Conservation (phyloP, 306 rosid genomes). For the Dryas octopetala region DNA sequence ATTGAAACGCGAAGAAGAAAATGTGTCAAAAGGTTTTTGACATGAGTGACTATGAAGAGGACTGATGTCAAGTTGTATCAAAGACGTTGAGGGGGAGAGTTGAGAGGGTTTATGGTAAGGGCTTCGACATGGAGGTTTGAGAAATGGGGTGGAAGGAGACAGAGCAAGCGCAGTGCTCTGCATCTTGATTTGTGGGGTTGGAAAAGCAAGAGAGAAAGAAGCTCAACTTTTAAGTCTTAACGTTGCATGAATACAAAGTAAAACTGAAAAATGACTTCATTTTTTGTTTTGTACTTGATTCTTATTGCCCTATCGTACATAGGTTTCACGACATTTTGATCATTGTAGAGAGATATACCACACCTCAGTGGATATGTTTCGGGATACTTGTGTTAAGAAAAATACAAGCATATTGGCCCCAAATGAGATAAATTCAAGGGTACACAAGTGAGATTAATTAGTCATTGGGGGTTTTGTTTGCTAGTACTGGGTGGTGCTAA, state of each 20-base stretch:
- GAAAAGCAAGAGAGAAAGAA: not conserved
- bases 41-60: slow-evolving; percentile 16
- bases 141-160: slow-evolving; percentile 23
- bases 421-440: too few species aligned
- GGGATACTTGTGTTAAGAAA: too few species aligned
- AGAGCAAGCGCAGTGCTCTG: slow-evolving; percentile 30
- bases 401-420: too few species aligned
- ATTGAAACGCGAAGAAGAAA: slow-evolving; percentile 13
- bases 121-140: slow-evolving; percentile 24
- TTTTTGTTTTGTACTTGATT: too few species aligned
- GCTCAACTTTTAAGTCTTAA: not conserved
- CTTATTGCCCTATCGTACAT: too few species aligned
- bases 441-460: not conserved
- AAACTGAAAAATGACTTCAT: not conserved
- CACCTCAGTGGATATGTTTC: too few species aligned
- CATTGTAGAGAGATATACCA: too few species aligned
- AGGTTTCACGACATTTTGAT: too few species aligned
- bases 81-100: slow-evolving; percentile 2
- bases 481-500: slow-evolving; percentile 6
- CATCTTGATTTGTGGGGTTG: slow-evolving; percentile 25
- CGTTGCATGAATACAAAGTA: slow-evolving; percentile 27
- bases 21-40: slow-evolving; percentile 11
- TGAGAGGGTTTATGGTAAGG: slow-evolving; percentile 5
- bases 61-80: slow-evolving; percentile 1
- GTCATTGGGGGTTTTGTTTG: not conserved